Conservation (phyloP, 768 basidiomycete species). For the Amanita muscaria region DNA sequence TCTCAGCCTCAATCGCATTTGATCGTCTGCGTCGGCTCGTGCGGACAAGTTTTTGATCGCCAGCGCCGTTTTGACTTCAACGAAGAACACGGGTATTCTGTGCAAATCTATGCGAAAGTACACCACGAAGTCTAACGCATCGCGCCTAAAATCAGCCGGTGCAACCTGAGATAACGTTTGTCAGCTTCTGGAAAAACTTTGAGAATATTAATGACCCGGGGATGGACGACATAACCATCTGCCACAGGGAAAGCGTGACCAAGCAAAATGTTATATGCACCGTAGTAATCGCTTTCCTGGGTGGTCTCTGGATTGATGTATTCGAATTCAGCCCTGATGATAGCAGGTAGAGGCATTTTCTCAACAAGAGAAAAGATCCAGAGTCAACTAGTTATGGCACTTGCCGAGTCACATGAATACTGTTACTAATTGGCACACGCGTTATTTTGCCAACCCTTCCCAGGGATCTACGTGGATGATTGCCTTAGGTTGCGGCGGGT, state of each 20-base stretch:
- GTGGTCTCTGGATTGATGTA: conserved; percentile 5
- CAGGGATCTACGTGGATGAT: too few species aligned
- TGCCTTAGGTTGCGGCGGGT: too few species aligned
- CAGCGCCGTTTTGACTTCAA: conserved; percentile 12
- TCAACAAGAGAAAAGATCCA: too few species aligned
- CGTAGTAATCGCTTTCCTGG: conserved; percentile 6
- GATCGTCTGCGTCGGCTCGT: conserved; percentile 13
- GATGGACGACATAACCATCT: conserved; percentile 5
- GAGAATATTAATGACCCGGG: conserved; percentile 1
- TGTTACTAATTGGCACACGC: too few species aligned
- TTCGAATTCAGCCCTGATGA: conserved; percentile 5
- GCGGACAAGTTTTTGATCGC: conserved; percentile 7
- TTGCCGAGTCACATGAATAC: too few species aligned
- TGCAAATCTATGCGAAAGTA: background rate
- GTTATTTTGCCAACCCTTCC: too few species aligned
- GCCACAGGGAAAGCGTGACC: conserved; percentile 1
- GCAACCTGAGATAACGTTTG: background rate
- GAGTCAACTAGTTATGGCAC: too few species aligned
- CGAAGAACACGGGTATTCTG: conserved; percentile 13
- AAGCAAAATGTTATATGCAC: conserved; percentile 7
- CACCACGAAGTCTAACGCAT: background rate
- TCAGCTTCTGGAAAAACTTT: background rate
- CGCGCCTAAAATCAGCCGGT: background rate
- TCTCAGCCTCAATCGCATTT: conserved; percentile 12
- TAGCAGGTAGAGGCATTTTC: too few species aligned